phyloP scores from a whole-genome alignment of 2,329 filamentous ascomycete genomes.

The Cladosporium velox region DNA sequence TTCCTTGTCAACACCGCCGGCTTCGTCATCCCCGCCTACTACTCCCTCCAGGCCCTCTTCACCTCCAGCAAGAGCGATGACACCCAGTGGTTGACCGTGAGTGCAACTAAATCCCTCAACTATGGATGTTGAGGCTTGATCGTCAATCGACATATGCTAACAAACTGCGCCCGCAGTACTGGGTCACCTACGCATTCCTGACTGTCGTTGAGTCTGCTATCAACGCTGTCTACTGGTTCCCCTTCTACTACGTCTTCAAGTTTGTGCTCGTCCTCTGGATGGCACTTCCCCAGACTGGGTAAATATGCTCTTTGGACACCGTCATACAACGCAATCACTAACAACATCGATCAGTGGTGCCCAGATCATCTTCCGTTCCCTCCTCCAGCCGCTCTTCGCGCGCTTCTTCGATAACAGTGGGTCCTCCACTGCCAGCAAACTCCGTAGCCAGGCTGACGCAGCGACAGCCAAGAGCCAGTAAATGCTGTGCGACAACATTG shows the following conservation, averaged over 20 bases:
- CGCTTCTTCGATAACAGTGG: constrained; percentile 78
- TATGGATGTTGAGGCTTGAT: background rate
- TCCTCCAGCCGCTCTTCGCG: constrained; percentile 86
- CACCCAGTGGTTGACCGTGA: constrained; percentile 71
- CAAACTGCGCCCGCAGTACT: constrained; percentile 59
- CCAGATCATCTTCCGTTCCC: constrained; percentile 93
- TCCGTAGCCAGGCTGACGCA: constrained; percentile 84
- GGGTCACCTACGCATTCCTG: constrained; percentile 82
- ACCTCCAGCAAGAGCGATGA: constrained; percentile 71
- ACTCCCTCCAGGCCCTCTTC: constrained; percentile 78
- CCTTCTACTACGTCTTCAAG: constrained; percentile 99
- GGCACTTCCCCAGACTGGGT: constrained; percentile 91
- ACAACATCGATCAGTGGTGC: constrained; percentile 67
- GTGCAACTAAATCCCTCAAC: constrained; percentile 25
- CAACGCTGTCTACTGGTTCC: constrained; percentile 87
- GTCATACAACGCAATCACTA: constrained; percentile 10
- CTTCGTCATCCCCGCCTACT: constrained; percentile 81
- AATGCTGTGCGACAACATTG: constrained; percentile 40
- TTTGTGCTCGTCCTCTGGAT: constrained; percentile 98
- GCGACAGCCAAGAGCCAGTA: constrained; percentile 51
- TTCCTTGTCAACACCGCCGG: constrained; percentile 85
- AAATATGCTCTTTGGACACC: constrained; percentile 46
- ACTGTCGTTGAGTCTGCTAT: constrained; percentile 80
- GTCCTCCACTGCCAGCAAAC: constrained; percentile 64
- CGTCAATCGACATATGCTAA: constrained; percentile 23